These are phyloP conservation scores for Moricandia moricandioides DNA, from an alignment of 345 rosid genomes.

Conservation along the genomic window DNA sequence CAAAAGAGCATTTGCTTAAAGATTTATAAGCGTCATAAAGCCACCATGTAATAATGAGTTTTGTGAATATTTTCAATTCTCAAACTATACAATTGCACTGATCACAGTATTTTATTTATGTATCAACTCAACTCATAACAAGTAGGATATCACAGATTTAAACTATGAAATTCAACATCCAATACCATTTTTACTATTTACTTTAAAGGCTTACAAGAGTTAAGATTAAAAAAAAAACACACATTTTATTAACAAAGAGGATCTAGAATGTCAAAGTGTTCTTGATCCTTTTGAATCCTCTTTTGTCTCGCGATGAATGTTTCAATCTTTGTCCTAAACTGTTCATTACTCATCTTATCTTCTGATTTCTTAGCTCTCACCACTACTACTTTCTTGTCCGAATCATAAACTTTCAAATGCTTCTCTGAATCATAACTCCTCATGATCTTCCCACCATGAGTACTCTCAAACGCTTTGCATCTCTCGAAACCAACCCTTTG, in stretches of 20 bases:
- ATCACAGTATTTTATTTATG: neutral
- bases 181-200: neutral
- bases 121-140: neutral
- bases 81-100: neutral
- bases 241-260: constrained; percentile 4
- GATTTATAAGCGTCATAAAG: neutral
- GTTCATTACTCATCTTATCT: constrained; percentile 74
- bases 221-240: neutral
- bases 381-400: constrained; percentile 21
- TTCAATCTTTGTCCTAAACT: constrained; percentile 59
- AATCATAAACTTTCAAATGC: constrained; percentile 30
- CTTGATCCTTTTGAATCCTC: constrained; percentile 63
- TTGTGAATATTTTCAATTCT: too few relatives aligned
- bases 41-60: neutral
- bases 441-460: constrained; percentile 20
- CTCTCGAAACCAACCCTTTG: constrained; percentile 40
- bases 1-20: neutral
- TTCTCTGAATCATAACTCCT: constrained; percentile 53
- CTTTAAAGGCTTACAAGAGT: neutral
- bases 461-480: constrained; percentile 39
- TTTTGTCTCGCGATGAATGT: constrained; percentile 83
- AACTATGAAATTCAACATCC: neutral
- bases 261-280: constrained; percentile 37
- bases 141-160: neutral
- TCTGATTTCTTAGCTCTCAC: constrained; percentile 39